phyloP scores from a whole-genome alignment of 2,329 filamentous ascomycete species.

The Talaromyces islandicus region DNA sequence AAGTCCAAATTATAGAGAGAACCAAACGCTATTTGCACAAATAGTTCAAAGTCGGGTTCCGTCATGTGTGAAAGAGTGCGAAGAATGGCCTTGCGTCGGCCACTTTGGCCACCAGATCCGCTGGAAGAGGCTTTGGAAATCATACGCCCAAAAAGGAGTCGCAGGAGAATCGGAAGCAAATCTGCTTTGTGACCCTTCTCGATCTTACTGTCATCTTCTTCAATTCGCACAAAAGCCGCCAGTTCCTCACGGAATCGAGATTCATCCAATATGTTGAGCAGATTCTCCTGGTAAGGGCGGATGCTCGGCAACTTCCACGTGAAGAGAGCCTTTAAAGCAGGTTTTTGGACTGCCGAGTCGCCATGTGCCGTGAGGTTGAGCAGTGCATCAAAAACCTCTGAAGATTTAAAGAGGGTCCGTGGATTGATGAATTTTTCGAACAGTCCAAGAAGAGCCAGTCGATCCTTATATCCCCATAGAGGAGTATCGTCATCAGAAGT shows the following conservation, averaged over 20 bases:
- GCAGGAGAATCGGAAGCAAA: conserved; percentile 79
- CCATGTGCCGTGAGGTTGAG: conserved; percentile 76
- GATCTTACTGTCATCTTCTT: conserved; percentile 59
- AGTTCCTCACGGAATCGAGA: conserved; percentile 88
- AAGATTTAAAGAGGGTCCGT: conserved; percentile 69
- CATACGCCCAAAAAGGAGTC: conserved; percentile 81
- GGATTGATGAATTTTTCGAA: conserved; percentile 86
- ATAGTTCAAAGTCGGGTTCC: conserved; percentile 67
- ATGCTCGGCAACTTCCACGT: conserved; percentile 81
- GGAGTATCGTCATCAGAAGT: conserved; percentile 16
- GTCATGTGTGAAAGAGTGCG: conserved; percentile 73
- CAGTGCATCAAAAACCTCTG: conserved; percentile 70
- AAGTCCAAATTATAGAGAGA: conserved; percentile 58
- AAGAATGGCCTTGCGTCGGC: conserved; percentile 66
- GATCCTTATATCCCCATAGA: conserved; percentile 55
- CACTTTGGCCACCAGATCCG: conserved; percentile 73
- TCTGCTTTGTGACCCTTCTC: conserved; percentile 64
- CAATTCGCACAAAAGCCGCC: conserved; percentile 76
- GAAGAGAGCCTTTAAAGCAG: conserved; percentile 75
- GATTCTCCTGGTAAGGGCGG: conserved; percentile 72
- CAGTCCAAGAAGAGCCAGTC: conserved; percentile 73
- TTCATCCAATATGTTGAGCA: conserved; percentile 84
- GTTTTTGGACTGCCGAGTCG: conserved; percentile 82
- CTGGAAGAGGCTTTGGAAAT: conserved; percentile 73
- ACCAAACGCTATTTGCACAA: conserved; percentile 76